phyloP scores from a whole-genome alignment of 177 flowering plant genomes.

The Tripterygium wilfordii region DNA sequence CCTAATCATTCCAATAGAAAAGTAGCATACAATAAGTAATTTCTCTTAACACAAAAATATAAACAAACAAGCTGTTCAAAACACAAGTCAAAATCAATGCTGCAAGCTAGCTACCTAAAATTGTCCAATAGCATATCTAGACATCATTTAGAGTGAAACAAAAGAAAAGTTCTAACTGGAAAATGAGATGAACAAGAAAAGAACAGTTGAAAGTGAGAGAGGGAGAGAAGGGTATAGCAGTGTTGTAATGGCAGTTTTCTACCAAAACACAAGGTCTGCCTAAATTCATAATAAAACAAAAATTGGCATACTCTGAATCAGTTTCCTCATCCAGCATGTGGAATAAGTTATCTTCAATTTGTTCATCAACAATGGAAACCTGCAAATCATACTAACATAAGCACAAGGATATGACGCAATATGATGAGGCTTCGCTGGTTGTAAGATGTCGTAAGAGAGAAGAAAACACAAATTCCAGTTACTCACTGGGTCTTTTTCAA shows the following conservation, averaged over 20 bases:
- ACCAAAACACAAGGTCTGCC: neutral
- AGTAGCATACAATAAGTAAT: neutral
- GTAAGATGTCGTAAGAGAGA: neutral
- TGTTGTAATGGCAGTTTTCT: no score
- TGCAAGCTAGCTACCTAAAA: no score
- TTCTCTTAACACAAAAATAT: no score
- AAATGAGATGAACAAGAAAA: no score
- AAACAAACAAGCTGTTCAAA: no score
- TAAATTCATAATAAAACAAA: neutral
- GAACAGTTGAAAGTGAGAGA: no score
- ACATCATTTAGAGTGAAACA: no score
- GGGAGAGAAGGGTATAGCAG: no score
- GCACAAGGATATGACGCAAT: neutral
- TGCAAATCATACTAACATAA: conserved; percentile 22
- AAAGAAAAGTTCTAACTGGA: no score
- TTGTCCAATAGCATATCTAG: no score
- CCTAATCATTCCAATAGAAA: no score
- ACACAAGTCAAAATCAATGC: no score
- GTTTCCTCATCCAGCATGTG: conserved; percentile 97
- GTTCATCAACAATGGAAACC: conserved; percentile 73
- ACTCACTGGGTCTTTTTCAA: conserved; percentile 94
- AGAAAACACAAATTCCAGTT: neutral
- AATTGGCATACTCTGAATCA: conserved; percentile 73
- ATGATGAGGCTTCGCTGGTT: neutral
- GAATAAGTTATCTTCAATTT: conserved; percentile 82